A percentile compares a stretch with the other conserved stretches of the same genome.
These are phyloP conservation scores for Brettanomyces custersianus DNA, from an alignment of 805 yeast genomes.

Conservation along the genomic window DNA sequence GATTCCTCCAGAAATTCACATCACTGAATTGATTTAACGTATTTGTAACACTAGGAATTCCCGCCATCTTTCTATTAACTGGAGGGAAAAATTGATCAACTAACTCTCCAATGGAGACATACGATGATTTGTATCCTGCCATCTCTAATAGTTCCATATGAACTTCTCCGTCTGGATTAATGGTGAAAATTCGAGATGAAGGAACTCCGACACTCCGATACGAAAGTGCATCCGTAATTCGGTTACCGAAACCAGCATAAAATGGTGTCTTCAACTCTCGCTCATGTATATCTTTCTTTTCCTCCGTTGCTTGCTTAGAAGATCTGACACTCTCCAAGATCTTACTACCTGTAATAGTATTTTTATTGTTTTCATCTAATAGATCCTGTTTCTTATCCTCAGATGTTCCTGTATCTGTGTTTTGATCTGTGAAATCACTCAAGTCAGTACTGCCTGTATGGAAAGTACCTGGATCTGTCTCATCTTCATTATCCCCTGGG, in stretches of 20 bases:
- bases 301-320: not conserved
- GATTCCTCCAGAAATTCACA: conserved; percentile 88
- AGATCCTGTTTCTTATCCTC: not conserved
- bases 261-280: conserved; percentile 52
- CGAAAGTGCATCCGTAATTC: conserved; percentile 93
- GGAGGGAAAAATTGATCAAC: conserved; percentile 98
- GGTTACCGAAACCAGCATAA: conserved; percentile 95
- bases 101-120: conserved; percentile 81
- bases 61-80: conserved; percentile 25
- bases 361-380: not conserved
- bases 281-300: conserved; percentile 6
- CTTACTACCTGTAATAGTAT: not conserved
- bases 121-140: conserved; percentile 86
- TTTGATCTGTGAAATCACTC: conserved; percentile 13
- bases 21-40: conserved; percentile 67
- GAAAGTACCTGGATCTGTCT: not conserved
- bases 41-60: conserved; percentile 8
- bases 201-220: conserved; percentile 93
- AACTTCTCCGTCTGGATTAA: conserved; percentile 93
- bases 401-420: conserved; percentile 8
- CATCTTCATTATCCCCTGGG: conserved; percentile 3
- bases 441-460: not conserved
- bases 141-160: conserved; percentile 92
- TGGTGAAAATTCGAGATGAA: conserved; percentile 87
- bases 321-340: not conserved